Evolutionary conservation across 1,284 basidiomycete genomes (phyloP).

Genomic region (Flammula alnicola): DNA sequence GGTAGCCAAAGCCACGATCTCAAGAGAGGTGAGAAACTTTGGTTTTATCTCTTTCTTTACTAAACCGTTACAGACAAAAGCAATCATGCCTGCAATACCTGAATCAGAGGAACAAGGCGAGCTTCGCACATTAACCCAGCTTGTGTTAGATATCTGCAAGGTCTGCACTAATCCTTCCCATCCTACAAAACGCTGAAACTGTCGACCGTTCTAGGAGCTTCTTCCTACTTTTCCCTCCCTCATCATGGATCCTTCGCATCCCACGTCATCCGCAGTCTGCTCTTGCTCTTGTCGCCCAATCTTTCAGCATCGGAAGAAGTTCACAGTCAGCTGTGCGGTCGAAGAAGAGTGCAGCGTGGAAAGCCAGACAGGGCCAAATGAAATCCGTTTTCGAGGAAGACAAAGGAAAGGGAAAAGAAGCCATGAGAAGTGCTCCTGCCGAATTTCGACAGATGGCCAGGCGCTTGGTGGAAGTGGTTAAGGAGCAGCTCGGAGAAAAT

Average conservation of each 20-base stretch:
- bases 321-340: constrained; percentile 58
- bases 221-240: constrained; percentile 65
- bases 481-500: constrained; percentile 62
- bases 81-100: constrained; percentile 59
- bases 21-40: constrained; percentile 68
- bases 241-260: constrained; percentile 87
- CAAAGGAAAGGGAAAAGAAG: constrained; percentile 45
- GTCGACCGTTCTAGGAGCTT: constrained; percentile 59
- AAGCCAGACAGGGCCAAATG: constrained; percentile 74
- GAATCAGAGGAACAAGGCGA: constrained; percentile 61
- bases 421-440: constrained; percentile 44
- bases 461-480: constrained; percentile 58
- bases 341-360: constrained; percentile 79
- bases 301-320: constrained; percentile 42
- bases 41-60: not conserved
- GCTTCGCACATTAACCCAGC: constrained; percentile 73
- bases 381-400: constrained; percentile 66
- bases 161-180: constrained; percentile 41
- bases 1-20: constrained; percentile 74
- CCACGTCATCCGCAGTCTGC: constrained; percentile 81
- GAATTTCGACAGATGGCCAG: constrained; percentile 57
- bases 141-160: constrained; percentile 68
- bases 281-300: constrained; percentile 73
- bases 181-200: not conserved
- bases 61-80: constrained; percentile 52